Evolutionary conservation across 2,329 filamentous ascomycete species (phyloP).

Genomic region (Coleophoma cylindrospora): DNA sequence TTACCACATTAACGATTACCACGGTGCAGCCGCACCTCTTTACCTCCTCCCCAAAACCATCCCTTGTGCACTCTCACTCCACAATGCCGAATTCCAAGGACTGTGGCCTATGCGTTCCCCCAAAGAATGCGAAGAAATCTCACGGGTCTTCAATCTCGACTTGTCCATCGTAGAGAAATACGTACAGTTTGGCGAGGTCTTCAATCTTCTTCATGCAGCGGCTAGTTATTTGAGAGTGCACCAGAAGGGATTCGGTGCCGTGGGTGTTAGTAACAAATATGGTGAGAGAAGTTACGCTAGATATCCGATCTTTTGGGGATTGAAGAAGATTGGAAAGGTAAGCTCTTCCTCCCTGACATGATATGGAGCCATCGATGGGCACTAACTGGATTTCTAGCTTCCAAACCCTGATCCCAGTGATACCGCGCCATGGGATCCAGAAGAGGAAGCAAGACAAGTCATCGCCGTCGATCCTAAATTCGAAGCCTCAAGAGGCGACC

Average conservation of each 20-base stretch:
- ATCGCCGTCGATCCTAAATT: slow-evolving; percentile 47
- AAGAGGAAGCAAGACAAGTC: slow-evolving; percentile 29
- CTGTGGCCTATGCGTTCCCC: slow-evolving; percentile 61
- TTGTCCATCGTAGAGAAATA: slow-evolving; percentile 51
- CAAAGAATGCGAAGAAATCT: slow-evolving; percentile 56
- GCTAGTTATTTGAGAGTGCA: slow-evolving; percentile 62
- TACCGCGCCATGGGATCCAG: slow-evolving; percentile 53
- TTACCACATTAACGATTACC: slow-evolving; percentile 62
- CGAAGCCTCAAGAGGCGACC: slow-evolving; percentile 44
- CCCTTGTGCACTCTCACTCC: slow-evolving; percentile 56
- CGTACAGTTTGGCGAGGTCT: slow-evolving; percentile 63
- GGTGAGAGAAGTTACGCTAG: slow-evolving; percentile 60
- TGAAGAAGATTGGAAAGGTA: slow-evolving; percentile 56
- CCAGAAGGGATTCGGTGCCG: slow-evolving; percentile 61
- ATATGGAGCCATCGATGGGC: too few relatives aligned
- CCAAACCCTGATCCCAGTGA: slow-evolving; percentile 60
- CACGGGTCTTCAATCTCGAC: slow-evolving; percentile 57
- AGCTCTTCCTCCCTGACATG: slow-evolving; percentile 23
- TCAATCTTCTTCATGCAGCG: slow-evolving; percentile 62
- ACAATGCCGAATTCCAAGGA: slow-evolving; percentile 65
- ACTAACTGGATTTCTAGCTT: slow-evolving; percentile 39
- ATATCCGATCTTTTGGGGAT: slow-evolving; percentile 62
- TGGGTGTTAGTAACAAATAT: slow-evolving; percentile 64
- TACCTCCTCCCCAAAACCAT: slow-evolving; percentile 60
- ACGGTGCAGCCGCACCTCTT: slow-evolving; percentile 56